Evolutionary conservation across 371 early-diverging fungal genomes (phyloP).

Genomic region (Choanephora cucurbitarum): DNA sequence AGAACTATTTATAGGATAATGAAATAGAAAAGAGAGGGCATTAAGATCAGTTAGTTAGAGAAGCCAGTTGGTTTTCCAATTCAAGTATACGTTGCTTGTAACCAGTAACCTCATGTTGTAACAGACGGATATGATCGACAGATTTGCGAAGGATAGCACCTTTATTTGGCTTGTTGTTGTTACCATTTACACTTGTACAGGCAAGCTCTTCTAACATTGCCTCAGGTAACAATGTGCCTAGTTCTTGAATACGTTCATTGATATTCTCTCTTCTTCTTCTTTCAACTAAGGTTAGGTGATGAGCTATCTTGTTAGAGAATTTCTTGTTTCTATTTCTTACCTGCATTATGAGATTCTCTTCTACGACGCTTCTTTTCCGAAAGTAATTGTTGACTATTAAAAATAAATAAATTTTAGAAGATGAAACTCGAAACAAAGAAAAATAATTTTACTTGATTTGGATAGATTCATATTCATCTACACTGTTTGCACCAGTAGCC

Average conservation of each 20-base stretch:
- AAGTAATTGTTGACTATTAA: slow-evolving; percentile 38
- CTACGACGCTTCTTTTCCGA: slow-evolving; percentile 88
- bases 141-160: slow-evolving; percentile 86
- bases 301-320: no score
- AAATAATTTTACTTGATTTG: slow-evolving; percentile 43
- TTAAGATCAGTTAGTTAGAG: not conserved
- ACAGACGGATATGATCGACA: slow-evolving; percentile 85
- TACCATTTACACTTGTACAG: slow-evolving; percentile 24
- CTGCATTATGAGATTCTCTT: slow-evolving; percentile 95
- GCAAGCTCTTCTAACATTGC: slow-evolving; percentile 61
- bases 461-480: slow-evolving; percentile 46
- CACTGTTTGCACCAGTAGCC: slow-evolving; percentile 21
- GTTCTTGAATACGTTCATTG: slow-evolving; percentile 95
- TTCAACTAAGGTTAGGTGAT: slow-evolving; percentile 74
- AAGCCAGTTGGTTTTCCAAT: slow-evolving; percentile 55
- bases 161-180: slow-evolving; percentile 74
- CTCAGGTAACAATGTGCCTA: slow-evolving; percentile 85
- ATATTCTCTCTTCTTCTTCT: slow-evolving; percentile 95
- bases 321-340: slow-evolving; percentile 31
- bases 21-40: not conserved
- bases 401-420: not conserved
- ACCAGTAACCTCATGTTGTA: slow-evolving; percentile 61
- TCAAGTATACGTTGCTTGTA: slow-evolving; percentile 71
- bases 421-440: slow-evolving; percentile 1
- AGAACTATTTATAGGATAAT: not conserved